A percentile compares a stretch with the other conserved stretches of the same genome.
phyloP scores from a whole-genome alignment of 176 grass and related monocot genomes.

The Carex parvula region DNA sequence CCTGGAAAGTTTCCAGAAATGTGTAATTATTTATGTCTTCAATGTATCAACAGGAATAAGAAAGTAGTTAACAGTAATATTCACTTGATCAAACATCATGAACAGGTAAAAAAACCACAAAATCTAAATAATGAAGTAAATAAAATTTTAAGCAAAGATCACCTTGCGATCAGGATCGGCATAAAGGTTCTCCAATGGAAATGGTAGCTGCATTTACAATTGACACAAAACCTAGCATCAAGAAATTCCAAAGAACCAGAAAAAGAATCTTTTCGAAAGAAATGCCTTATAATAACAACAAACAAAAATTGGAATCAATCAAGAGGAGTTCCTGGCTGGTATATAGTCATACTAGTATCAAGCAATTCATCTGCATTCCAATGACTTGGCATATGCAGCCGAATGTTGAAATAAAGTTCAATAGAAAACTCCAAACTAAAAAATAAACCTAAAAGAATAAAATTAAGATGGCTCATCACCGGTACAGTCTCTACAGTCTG shows the following conservation, averaged over 20 bases:
- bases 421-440: neutral
- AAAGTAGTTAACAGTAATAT: neutral
- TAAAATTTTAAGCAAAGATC: neutral
- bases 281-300: neutral
- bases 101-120: neutral
- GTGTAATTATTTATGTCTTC: neutral
- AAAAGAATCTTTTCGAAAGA: neutral
- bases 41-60: neutral
- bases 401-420: neutral
- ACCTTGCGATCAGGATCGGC: slow-evolving; percentile 87
- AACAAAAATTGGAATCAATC: neutral
- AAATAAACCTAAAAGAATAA: neutral
- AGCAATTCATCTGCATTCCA: neutral
- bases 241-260: neutral
- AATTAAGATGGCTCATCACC: neutral
- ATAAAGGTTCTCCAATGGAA: slow-evolving; percentile 79
- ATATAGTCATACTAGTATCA: neutral
- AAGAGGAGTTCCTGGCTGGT: neutral
- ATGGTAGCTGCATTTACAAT: slow-evolving; percentile 61
- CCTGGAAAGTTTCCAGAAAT: slow-evolving; percentile 39
- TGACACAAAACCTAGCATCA: slow-evolving; percentile 9
- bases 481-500: neutral
- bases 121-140: neutral
- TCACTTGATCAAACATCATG: neutral
- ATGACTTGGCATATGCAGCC: neutral